Evolutionary conservation across 2,329 filamentous ascomycete species (phyloP).

Genomic region (Diaporthe ampelina): DNA sequence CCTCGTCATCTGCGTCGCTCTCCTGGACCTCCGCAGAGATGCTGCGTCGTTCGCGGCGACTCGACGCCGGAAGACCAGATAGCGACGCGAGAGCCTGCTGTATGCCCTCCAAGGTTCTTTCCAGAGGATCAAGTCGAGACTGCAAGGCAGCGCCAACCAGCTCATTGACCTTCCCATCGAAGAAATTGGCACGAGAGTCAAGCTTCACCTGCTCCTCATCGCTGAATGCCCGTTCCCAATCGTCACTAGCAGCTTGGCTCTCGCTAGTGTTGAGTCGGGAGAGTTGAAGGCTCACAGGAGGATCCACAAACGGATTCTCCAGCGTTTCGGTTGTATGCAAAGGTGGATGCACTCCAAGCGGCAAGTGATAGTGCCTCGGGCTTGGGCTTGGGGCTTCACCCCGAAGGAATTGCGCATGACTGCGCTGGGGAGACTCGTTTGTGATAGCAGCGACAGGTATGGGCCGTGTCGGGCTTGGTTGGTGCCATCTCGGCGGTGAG

Average conservation of each 20-base stretch:
- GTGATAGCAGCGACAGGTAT: conserved; percentile 55
- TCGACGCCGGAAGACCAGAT: conserved; percentile 66
- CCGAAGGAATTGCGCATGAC: conserved; percentile 67
- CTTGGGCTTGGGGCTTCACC: conserved; percentile 83
- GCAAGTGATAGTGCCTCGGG: conserved; percentile 67
- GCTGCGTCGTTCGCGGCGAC: conserved; percentile 79
- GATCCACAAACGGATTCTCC: conserved; percentile 74
- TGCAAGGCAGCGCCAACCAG: conserved; percentile 84
- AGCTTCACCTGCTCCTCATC: conserved; percentile 88
- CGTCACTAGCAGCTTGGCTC: conserved; percentile 83
- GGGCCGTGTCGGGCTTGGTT: conserved; percentile 57
- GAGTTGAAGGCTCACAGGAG: conserved; percentile 60
- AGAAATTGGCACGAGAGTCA: conserved; percentile 85
- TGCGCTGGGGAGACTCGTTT: conserved; percentile 66
- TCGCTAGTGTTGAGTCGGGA: conserved; percentile 73
- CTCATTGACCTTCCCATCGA: conserved; percentile 90
- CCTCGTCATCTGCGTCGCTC: conserved; percentile 95
- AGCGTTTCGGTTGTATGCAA: conserved; percentile 65
- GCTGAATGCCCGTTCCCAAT: conserved; percentile 91
- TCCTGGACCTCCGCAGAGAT: conserved; percentile 79
- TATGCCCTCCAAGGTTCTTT: conserved; percentile 82
- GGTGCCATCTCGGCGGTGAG: conserved; percentile 61
- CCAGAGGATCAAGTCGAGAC: conserved; percentile 82
- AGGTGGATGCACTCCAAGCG: conserved; percentile 61
- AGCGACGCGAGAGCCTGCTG: conserved; percentile 76